Base-by-base conservation (phyloP, 306 rosid species). In the Cucurbita ficifolia region DNA sequence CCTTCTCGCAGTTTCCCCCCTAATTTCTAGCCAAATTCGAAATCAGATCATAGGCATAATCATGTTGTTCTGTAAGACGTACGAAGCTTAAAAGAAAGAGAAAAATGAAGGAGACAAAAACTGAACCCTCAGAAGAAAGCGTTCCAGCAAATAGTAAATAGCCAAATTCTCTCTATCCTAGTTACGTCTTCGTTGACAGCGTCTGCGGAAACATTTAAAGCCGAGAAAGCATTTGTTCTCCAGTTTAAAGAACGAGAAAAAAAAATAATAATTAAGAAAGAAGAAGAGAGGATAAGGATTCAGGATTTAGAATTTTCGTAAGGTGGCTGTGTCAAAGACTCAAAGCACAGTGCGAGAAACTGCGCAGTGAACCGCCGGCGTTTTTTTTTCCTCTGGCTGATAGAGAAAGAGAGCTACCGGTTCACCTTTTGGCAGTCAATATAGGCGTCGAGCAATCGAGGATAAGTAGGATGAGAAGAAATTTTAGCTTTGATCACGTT, bases 401-500 rank as follows among this genome's bases (percentile, higher is more conserved):
- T 9, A 51, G 12, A 22, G 57, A 19, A 22, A 45, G 12, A 13
- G 54, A 42, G n/a, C 22, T 33, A 60, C 19, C 13, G 1, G 12
- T 77, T 83, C 79, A 91, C 99, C 96, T 95, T 91, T 82, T 91
- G 96, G 78, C 97, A 95, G 45, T 91, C 97, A 82, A 95, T 86
- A 81, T 95, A 91, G 35, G 99, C 96, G 73, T 89, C 85, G 54
- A 95, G 88, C 73, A 95, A 88, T 70, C 91, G 93, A 77, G 96
- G 96, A 75, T 91, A 91, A 60, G 77, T 73, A 72, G 97, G 99
- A 57, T 95, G 99, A 21, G 96, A 82, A 8, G 96, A 90, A 74
- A 95, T 95, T 84, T 81, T 86, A 16, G 97, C 88, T 74, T 95
- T 95, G 90, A 91, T 85, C n/a, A 84, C 36, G 48, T 79, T 77